Percentiles rank a stretch among this genome's conserved stretches.
These are phyloP conservation scores for Cokeromyces recurvatus DNA, from an alignment of 371 early-diverging fungal genomes.

Conservation along the genomic window DNA sequence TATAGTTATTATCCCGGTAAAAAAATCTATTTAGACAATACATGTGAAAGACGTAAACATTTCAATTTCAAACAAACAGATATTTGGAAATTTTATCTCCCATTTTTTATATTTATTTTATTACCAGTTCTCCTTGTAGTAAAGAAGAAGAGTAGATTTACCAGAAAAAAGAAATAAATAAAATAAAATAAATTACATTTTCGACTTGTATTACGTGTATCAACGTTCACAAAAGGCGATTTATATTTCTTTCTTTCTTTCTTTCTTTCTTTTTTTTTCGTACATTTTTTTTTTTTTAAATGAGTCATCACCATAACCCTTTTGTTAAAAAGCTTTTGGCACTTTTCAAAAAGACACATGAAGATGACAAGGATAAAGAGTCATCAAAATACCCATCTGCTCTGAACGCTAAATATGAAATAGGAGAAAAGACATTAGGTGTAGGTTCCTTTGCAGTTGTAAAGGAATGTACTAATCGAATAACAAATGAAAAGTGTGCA, in stretches of 20 bases:
- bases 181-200: too few species aligned
- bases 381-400: conserved; percentile 31
- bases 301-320: conserved; percentile 18
- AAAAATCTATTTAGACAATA: conserved; percentile 6
- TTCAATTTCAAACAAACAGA: neutral
- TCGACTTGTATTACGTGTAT: too few species aligned
- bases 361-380: conserved; percentile 23
- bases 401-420: conserved; percentile 34
- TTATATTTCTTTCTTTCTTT: too few species aligned
- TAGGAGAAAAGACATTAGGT: conserved; percentile 45
- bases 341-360: conserved; percentile 39
- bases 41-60: conserved; percentile 2
- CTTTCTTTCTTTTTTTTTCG: neutral
- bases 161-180: too few species aligned
- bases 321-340: conserved; percentile 30
- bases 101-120: too few species aligned
- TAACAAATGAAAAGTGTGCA: conserved; percentile 59
- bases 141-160: too few species aligned
- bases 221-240: too few species aligned
- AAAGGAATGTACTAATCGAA: conserved; percentile 53
- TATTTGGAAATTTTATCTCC: too few species aligned
- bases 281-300: neutral
- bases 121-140: too few species aligned
- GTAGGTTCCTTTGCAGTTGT: conserved; percentile 83
- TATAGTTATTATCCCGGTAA: conserved; percentile 29